Percentiles rank a stretch among this genome's conserved stretches.
Evolutionary conservation across 2,329 filamentous ascomycete genomes (phyloP).

Genomic region (Dactylella cylindrospora): DNA sequence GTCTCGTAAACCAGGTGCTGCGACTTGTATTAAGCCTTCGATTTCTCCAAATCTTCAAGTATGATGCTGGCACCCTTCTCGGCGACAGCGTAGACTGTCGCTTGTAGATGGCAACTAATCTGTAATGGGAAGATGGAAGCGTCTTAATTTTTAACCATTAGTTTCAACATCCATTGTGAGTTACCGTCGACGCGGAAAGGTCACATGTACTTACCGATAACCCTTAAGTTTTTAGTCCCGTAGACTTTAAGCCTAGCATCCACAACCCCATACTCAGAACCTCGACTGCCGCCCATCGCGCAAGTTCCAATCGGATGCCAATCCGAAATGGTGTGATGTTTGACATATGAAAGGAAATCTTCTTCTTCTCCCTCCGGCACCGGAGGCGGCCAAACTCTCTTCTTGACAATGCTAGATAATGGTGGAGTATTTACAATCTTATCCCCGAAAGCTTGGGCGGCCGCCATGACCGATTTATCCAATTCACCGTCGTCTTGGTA

Average conservation of each 20-base stretch:
- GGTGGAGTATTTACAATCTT: conserved; percentile 53
- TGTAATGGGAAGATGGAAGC: conserved; percentile 22
- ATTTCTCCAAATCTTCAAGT: conserved; percentile 44
- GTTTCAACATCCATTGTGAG: no score
- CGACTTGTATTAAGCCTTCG: no score
- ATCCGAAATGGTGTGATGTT: conserved; percentile 51
- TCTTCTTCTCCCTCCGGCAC: conserved; percentile 39
- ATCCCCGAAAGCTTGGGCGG: conserved; percentile 53
- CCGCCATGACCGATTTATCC: conserved; percentile 55
- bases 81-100: conserved; percentile 32
- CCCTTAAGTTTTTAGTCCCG: conserved; percentile 54
- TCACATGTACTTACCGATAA: no score
- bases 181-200: no score
- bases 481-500: conserved; percentile 54
- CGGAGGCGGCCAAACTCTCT: conserved; percentile 50
- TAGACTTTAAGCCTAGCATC: conserved; percentile 55
- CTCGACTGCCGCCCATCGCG: conserved; percentile 52
- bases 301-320: conserved; percentile 55
- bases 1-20: no score
- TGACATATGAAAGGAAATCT: conserved; percentile 52
- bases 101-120: conserved; percentile 48
- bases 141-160: no score
- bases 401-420: conserved; percentile 52
- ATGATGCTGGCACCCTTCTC: conserved; percentile 29
- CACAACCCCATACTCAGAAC: conserved; percentile 55